These are phyloP conservation scores for Exsudoporus floridanus DNA, from an alignment of 1,284 basidiomycete species.

Conservation along the genomic window DNA sequence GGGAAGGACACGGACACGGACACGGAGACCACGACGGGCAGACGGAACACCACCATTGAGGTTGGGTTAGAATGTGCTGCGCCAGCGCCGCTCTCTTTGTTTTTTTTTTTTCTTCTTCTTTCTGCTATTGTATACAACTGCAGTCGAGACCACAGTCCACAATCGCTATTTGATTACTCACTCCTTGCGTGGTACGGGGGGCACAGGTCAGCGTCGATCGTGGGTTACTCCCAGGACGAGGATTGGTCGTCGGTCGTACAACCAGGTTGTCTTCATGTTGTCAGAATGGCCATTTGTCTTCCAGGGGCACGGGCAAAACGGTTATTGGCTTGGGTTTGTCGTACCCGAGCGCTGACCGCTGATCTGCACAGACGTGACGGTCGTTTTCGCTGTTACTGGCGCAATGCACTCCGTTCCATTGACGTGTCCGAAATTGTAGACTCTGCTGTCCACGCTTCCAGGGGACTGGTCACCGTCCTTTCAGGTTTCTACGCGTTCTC, in stretches of 20 bases:
- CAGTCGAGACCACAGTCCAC: background rate
- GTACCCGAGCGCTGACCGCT: background rate
- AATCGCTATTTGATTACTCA: background rate
- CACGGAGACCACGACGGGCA: slow-evolving; percentile 44
- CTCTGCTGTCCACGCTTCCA: too few species aligned
- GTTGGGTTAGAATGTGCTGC: slow-evolving; percentile 15
- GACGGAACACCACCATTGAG: slow-evolving; percentile 29
- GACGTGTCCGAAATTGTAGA: too few species aligned
- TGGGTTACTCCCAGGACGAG: too few species aligned
- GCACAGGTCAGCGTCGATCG: background rate
- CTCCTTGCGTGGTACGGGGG: background rate
- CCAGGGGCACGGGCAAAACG: background rate
- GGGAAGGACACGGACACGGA: slow-evolving; percentile 51
- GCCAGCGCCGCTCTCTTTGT: background rate
- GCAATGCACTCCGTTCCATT: too few species aligned
- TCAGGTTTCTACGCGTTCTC: too few species aligned
- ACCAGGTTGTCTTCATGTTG: background rate
- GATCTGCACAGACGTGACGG: background rate
- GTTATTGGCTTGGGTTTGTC: background rate
- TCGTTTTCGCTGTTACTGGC: background rate
- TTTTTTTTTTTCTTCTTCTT: background rate
- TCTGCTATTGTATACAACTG: slow-evolving; percentile 14
- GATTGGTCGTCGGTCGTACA: background rate
- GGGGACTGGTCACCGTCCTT: too few species aligned
- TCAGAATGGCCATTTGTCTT: background rate